Evolutionary conservation across 1,284 basidiomycete species (phyloP).

Genomic region (Pholiota adiposa): DNA sequence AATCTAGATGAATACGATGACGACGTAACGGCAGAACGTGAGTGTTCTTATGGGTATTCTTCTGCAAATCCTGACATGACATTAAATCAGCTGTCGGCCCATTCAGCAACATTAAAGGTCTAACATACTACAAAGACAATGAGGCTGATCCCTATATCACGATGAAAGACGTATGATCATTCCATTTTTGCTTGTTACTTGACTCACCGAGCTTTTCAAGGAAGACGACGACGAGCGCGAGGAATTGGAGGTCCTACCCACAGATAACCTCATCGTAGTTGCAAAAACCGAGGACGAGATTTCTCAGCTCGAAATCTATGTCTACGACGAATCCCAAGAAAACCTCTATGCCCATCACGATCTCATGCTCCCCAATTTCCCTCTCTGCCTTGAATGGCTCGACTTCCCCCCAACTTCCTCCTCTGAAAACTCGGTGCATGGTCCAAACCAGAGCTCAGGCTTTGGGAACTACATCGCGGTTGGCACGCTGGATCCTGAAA

Average conservation of each 20-base stretch:
- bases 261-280: slow-evolving; percentile 91
- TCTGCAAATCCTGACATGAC: not conserved
- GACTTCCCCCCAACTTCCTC: slow-evolving; percentile 84
- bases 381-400: slow-evolving; percentile 99
- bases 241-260: slow-evolving; percentile 88
- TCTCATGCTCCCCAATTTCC: slow-evolving; percentile 96
- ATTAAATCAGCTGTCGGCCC: slow-evolving; percentile 71
- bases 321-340: slow-evolving; percentile 92
- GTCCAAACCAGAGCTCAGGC: slow-evolving; percentile 35
- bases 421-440: slow-evolving; percentile 38
- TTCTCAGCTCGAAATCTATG: slow-evolving; percentile 94
- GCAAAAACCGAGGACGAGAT: slow-evolving; percentile 99
- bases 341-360: slow-evolving; percentile 98
- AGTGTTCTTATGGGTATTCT: slow-evolving; percentile 17
- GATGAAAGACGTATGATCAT: slow-evolving; percentile 78
- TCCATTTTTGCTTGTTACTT: not conserved
- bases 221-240: slow-evolving; percentile 86
- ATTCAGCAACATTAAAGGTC: slow-evolving; percentile 95
- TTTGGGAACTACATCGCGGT: slow-evolving; percentile 95
- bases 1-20: slow-evolving; percentile 95
- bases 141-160: slow-evolving; percentile 98
- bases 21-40: slow-evolving; percentile 70
- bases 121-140: slow-evolving; percentile 91
- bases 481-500: slow-evolving; percentile 96
- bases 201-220: slow-evolving; percentile 27